These are phyloP conservation scores for Cyclotella baltica DNA, from an alignment of 108 stramenopile species.

Conservation along the genomic window DNA sequence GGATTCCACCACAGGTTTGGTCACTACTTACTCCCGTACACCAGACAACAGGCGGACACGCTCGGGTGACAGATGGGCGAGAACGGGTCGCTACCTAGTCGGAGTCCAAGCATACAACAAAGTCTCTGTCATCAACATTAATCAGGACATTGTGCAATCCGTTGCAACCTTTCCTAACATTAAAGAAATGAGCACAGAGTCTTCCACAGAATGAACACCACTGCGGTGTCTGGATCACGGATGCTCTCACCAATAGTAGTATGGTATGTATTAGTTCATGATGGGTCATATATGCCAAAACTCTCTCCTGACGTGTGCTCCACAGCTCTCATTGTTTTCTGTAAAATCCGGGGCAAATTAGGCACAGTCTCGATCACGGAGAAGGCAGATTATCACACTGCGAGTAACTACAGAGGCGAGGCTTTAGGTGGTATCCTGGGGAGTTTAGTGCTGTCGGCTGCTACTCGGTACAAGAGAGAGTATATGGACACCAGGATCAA, in stretches of 20 bases:
- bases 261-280: not conserved
- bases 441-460: not conserved
- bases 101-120: too few relatives aligned
- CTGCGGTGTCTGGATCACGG: not conserved
- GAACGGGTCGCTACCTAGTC: too few relatives aligned
- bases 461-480: not conserved
- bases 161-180: not conserved
- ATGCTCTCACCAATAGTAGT: not conserved
- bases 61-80: too few relatives aligned
- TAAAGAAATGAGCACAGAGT: too few relatives aligned
- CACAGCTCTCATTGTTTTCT: not conserved
- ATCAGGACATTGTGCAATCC: too few relatives aligned
- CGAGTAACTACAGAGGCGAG: not conserved
- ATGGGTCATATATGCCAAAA: conserved; percentile 3
- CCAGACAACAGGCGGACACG: too few relatives aligned
- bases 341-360: not conserved
- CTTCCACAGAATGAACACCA: too few relatives aligned
- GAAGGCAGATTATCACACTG: not conserved
- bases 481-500: not conserved
- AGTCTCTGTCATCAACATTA: too few relatives aligned
- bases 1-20: too few relatives aligned
- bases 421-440: not conserved
- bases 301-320: not conserved
- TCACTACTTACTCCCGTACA: too few relatives aligned
- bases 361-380: not conserved